A percentile compares a stretch with the other conserved stretches of the same genome.
These are phyloP conservation scores for Acanthamoeba rhysodes DNA, from an alignment of 208 protist species.

Conservation along the genomic window DNA sequence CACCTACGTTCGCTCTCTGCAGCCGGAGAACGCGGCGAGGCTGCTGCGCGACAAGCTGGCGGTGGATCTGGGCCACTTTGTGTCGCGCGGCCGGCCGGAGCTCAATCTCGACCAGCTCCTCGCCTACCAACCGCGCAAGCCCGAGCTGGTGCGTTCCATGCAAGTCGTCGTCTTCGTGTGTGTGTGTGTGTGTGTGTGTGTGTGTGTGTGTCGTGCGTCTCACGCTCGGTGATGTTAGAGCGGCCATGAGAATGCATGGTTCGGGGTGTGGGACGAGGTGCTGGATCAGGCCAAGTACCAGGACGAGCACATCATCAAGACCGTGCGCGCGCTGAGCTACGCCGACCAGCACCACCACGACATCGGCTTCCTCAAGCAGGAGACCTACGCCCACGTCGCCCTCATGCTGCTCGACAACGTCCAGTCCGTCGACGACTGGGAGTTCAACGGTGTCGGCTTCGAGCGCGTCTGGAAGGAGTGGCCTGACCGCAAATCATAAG, in stretches of 20 bases:
- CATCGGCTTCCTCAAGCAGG: constrained; percentile 25
- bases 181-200: too few species aligned
- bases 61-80: constrained; percentile 34
- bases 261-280: not conserved
- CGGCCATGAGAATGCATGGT: not conserved
- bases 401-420: constrained; percentile 4
- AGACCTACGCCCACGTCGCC: not conserved
- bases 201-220: not conserved
- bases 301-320: constrained; percentile 59
- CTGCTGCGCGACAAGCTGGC: constrained; percentile 24
- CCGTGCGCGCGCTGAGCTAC: constrained; percentile 23
- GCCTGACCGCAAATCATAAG: not conserved
- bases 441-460: not conserved
- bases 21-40: not conserved
- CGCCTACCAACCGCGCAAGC: constrained; percentile 3
- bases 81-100: not conserved
- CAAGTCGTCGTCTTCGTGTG: not conserved
- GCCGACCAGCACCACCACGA: constrained; percentile 54
- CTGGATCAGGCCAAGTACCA: not conserved
- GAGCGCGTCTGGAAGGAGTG: not conserved
- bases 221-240: not conserved
- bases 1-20: not conserved
- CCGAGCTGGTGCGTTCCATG: not conserved
- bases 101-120: constrained; percentile 46
- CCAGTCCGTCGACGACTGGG: not conserved